These are phyloP conservation scores for Ophiosphaerella narmari DNA, from an alignment of 2,329 filamentous ascomycete genomes.

Conservation along the genomic window DNA sequence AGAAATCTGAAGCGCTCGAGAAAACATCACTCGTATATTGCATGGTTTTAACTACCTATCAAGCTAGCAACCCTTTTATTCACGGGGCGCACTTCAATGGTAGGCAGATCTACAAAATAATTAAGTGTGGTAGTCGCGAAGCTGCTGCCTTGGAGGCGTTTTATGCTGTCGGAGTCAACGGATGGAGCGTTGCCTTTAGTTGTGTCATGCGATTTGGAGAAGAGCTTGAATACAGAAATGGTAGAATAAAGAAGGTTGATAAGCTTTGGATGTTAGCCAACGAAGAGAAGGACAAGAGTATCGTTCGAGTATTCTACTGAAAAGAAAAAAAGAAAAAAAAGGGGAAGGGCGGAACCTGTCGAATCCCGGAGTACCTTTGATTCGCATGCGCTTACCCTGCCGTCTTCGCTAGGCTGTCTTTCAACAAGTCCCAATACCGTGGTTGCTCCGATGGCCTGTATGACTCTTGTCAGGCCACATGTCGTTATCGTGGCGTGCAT, in stretches of 20 bases:
- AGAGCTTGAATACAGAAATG: conserved; percentile 21
- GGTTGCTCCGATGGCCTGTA: no score
- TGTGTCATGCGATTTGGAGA: conserved; percentile 36
- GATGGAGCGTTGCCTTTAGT: conserved; percentile 39
- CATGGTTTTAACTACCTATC: conserved; percentile 31
- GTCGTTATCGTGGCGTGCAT: no score
- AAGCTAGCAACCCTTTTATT: conserved; percentile 19
- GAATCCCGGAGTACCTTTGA: no score
- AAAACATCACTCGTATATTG: conserved; percentile 28
- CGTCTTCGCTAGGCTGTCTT: no score
- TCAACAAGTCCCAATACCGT: no score
- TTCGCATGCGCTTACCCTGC: no score
- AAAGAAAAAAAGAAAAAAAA: not conserved
- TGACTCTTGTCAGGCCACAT: no score
- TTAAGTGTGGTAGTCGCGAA: conserved; percentile 40
- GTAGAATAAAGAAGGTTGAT: conserved; percentile 23
- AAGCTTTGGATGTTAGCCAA: conserved; percentile 33
- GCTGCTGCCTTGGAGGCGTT: conserved; percentile 36
- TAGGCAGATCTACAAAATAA: conserved; percentile 33
- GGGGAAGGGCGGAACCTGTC: not conserved
- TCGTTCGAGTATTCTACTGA: conserved; percentile 39
- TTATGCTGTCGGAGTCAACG: conserved; percentile 33
- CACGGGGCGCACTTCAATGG: conserved; percentile 19
- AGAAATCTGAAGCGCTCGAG: conserved; percentile 32
- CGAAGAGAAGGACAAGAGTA: conserved; percentile 20